Base-by-base conservation (phyloP, 192 early-diverging fungal species). In the Mortierella alpina region DNA sequence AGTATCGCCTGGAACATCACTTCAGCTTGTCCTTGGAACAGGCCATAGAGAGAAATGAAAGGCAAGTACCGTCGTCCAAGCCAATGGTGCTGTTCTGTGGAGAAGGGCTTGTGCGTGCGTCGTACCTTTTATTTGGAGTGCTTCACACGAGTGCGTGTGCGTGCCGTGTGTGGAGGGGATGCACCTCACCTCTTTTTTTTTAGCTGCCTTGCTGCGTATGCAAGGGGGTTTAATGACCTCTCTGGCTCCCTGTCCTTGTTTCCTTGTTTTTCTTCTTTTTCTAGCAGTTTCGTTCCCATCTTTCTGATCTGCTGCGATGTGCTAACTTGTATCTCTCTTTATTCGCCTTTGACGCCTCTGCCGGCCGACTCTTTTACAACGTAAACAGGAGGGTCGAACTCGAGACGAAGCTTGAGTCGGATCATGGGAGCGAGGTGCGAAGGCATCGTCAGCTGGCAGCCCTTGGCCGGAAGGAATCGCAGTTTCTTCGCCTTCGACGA, bases 401-500 rank as follows among this genome's bases (percentile, higher is more conserved):
- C 39, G 96, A 98, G 85, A 83, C 90, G 66, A 89, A 88, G 59
- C 84, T 97, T 10, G 73, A 86, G 62, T 85, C 81, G 4, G 95
- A 98, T 68, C 84, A 85, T 46, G 93, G 94, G 66, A 93, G 93
- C 20, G 95, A 95, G 45, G 98, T 98, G 72, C 91, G 94, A 73
- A 96, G 95, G 82, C 87, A 91, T 48, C 87, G 96, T 58, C 95
- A 97, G 83, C 73, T 98, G 75, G 79, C 78, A 41, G 87, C 87
- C 20, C 84, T 96, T 11, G 95, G 95, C 5, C 83, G 92, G 60
- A 97, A 96, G 70, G 98, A 99, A 75, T 94, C 95, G 41, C 93
- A 96, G 66, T 99, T 96, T 81, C 86, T 99, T 79, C 90, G 98
- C 58, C 85, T 99, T 50, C 88, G 97, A 45, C 88, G 98, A 51